Evolutionary conservation across 257 asterid genomes (phyloP), one percentile per base, ranked within the genome.

Genomic region (Prunella vulgaris): DNA sequence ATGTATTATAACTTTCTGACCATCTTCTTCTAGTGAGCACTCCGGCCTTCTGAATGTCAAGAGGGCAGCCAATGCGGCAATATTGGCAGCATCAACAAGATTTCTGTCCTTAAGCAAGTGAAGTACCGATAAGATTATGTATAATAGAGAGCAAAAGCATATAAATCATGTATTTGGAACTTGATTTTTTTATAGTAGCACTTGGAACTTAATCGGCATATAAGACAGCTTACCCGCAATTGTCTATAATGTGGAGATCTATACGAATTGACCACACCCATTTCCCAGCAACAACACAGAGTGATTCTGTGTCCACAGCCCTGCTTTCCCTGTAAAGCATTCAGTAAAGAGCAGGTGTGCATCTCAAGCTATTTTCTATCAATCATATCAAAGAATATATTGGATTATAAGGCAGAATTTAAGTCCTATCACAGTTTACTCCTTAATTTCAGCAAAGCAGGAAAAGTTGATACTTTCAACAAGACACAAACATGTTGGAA

Each of bases 61-160:
- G 38, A 94, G 96, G 69, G 97, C 89, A 74, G 96, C 96, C 83
- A 94, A 78, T 68, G 97, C 99, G 69, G 97, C 97, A 82, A 89
- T 76, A 77, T 91, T 91, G 76, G 97, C 96, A 44, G 97, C 97
- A 80, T 91, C 99, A 71, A 94, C 92, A 64, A 94, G 97, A 84
- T 94, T 94, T 54, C 99, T 94, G 71, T 66, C 30, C 56, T 66
- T 21, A 52, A 51, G 59, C 69, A 72, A 49, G 57, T 42, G 27
- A 60, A 69, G 52, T 28, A 63, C 30, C 40, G 28, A 56, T 38
- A 10, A 77, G 64, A 65, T 30, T 33, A 58, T 56, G 51, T 15
- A 44, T 10, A 21, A 28, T 20, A 56, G 49, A 49, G 61, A 25
- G 42, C 18, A 61, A 48, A 69, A 68, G 24, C 52, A 73, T 37